phyloP scores from a whole-genome alignment of 768 basidiomycete genomes.

The Obba rivulosa region DNA sequence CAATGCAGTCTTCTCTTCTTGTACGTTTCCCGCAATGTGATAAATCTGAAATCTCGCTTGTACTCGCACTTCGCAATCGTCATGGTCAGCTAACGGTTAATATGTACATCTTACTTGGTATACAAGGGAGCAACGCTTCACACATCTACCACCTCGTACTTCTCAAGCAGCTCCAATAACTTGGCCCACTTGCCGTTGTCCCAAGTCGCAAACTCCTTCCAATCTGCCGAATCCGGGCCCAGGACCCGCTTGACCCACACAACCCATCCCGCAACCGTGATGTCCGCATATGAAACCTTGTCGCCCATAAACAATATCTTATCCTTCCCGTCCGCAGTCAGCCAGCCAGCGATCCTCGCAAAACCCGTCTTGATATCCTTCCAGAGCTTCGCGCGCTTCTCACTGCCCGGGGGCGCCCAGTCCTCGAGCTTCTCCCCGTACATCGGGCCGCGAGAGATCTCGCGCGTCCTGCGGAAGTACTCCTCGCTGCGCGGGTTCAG shows the following conservation, averaged over 20 bases:
- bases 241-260: slow-evolving; percentile 28
- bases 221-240: slow-evolving; percentile 24
- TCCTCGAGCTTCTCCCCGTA: slow-evolving; percentile 32
- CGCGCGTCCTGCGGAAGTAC: slow-evolving; percentile 32
- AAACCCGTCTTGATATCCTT: slow-evolving; percentile 22
- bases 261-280: slow-evolving; percentile 28
- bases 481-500: slow-evolving; percentile 8
- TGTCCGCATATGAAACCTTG: slow-evolving; percentile 30
- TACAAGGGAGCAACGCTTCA: neutral
- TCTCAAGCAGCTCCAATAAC: slow-evolving; percentile 25
- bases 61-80: neutral
- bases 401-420: slow-evolving; percentile 15
- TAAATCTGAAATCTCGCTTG: neutral
- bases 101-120: too few species aligned
- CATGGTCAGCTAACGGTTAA: neutral
- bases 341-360: slow-evolving; percentile 24
- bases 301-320: slow-evolving; percentile 28
- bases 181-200: slow-evolving; percentile 35
- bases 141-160: slow-evolving; percentile 22
- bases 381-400: slow-evolving; percentile 26
- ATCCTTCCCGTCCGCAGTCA: slow-evolving; percentile 23
- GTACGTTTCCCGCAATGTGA: neutral
- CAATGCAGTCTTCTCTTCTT: neutral
- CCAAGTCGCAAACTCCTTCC: slow-evolving; percentile 31
- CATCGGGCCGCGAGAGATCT: slow-evolving; percentile 12